Base-by-base conservation (phyloP, 352 stramenopile species). In the Pythium guiyangense region DNA sequence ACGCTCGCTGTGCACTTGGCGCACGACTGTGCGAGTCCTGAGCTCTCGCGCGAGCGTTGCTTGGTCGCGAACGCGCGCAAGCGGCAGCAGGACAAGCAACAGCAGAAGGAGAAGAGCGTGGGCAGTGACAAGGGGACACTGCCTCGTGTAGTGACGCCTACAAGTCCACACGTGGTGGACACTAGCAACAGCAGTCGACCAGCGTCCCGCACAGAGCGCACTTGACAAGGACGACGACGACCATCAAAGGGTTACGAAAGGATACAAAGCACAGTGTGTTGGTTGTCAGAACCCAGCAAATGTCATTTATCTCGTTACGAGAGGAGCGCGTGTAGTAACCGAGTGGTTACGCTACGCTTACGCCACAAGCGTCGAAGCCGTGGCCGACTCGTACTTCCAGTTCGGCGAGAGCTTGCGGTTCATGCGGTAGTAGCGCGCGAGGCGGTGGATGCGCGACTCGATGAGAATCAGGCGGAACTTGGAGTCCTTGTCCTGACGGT, bases 401-500 rank as follows among this genome's bases (percentile, higher is more conserved):
- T 99, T 99, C 46, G 97, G 90, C 64, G 95, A 86, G 66, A 99
- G 92, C 89, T 99, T 99, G 74, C 96, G 91, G 78, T 97, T 99
- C 73, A 96, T 94, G 76, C 97, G 94, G 96, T 99, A 99, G 89
- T 99, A 98, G 83, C 94, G 94, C 62, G 97, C 96, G 60, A 97
- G 82, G 64, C 97, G 92, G 84, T 99, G 97, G 76, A 99, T 99
- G 77, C 97, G 90, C 72, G 88, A 98, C 88, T 99, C 97, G 71
- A 99, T 98, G 44, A 99, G 88, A 97, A 99, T 99, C 43, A 99
- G 90, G 80, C 97, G 94, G 91, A 99, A 99, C 91, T 99, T 99
- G 73, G 96, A 98, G 85, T 99, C 97, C 86, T 99, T 99, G 84
- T 99, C 97, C 79, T 99, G 96, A 75, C 96, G 91, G 86, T 99